These are phyloP conservation scores for Mariannaea elegans DNA, from an alignment of 2,329 filamentous ascomycete genomes.

Conservation along the genomic window DNA sequence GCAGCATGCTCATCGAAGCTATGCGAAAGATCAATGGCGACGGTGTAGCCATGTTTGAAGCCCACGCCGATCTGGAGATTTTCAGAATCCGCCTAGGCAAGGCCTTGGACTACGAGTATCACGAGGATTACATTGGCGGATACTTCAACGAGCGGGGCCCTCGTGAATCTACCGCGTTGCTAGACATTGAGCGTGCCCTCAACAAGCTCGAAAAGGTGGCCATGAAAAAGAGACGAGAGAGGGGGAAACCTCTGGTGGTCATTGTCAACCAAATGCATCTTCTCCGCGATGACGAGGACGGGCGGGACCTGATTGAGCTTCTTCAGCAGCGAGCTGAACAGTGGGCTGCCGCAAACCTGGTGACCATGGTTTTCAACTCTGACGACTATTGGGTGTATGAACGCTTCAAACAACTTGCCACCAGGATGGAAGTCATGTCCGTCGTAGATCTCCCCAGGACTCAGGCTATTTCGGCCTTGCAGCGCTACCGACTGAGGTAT, in stretches of 20 bases:
- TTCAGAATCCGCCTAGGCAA: slow-evolving; percentile 93
- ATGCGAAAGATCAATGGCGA: slow-evolving; percentile 94
- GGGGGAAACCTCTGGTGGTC: slow-evolving; percentile 79
- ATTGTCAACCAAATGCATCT: slow-evolving; percentile 96
- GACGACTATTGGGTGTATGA: slow-evolving; percentile 99
- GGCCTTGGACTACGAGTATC: slow-evolving; percentile 93
- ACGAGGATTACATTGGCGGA: slow-evolving; percentile 97
- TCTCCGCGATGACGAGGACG: slow-evolving; percentile 89
- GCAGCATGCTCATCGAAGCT: slow-evolving; percentile 92
- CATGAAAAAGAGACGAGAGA: slow-evolving; percentile 69
- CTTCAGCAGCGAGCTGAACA: slow-evolving; percentile 95
- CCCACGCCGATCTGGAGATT: slow-evolving; percentile 93
- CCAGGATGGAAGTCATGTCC: slow-evolving; percentile 92
- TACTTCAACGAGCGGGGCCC: slow-evolving; percentile 96
- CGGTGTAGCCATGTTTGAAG: slow-evolving; percentile 94
- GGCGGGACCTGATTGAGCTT: slow-evolving; percentile 91
- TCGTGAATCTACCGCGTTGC: slow-evolving; percentile 86
- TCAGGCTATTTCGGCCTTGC: slow-evolving; percentile 79
- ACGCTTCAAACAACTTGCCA: slow-evolving; percentile 88
- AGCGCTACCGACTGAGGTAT: slow-evolving; percentile 83
- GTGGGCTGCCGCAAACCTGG: slow-evolving; percentile 91
- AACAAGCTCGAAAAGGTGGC: slow-evolving; percentile 99
- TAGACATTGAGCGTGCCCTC: slow-evolving; percentile 95
- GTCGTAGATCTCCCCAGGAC: slow-evolving; percentile 83
- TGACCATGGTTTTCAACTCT: slow-evolving; percentile 93